Evolutionary conservation across 805 yeast species (phyloP), one percentile per base, ranked within the genome.

Genomic region (Metschnikowia anglica): DNA sequence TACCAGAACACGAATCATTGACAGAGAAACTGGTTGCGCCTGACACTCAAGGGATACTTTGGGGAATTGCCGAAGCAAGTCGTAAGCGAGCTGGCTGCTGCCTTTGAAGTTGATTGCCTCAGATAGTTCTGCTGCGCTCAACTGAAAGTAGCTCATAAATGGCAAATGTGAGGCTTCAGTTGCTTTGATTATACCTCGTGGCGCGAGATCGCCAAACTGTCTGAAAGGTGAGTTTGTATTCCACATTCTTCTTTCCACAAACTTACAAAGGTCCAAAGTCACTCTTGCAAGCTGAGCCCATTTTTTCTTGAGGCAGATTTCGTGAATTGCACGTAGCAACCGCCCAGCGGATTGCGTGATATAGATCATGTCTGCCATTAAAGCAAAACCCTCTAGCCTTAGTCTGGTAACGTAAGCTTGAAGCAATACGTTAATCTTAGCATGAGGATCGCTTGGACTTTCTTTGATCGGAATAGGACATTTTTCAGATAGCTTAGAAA

Each of bases 321-420:
- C 97, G 59, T 77, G 81, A 49, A 95, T 76, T 0, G 98, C 97
- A 44, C 97, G 68, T 43, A 90, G 70, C 28, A 93, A 63, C 58
- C 99, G 76, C 3, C 95, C 91, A 1, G 97, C 97, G 30, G 95
- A 88, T 62, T 93, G 98, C 0, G 93, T 85, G 30, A 93, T 80
- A 59, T 87, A 93, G 3, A 88, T 74, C 96, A 90, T 88, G 67
- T 93, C 99, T 0, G 96, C 81, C 75, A 85, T 80, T 47, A 95
- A 65, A 0, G 97, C 97, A 66, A 88, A 87, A 0, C 98, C 98
- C 0, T 85, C 93, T 13, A 93, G 68, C 8, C 72, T 67, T 18
- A 90, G 66, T 27, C 82, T 65, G 1, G 97, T 85, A n/a, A 93
- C 86, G 55, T 86, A 88, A 0, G 96, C 78, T 58, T 93, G 99